These are phyloP conservation scores for Sungouiella thailandica DNA, from an alignment of 805 yeast species.

Conservation along the genomic window DNA sequence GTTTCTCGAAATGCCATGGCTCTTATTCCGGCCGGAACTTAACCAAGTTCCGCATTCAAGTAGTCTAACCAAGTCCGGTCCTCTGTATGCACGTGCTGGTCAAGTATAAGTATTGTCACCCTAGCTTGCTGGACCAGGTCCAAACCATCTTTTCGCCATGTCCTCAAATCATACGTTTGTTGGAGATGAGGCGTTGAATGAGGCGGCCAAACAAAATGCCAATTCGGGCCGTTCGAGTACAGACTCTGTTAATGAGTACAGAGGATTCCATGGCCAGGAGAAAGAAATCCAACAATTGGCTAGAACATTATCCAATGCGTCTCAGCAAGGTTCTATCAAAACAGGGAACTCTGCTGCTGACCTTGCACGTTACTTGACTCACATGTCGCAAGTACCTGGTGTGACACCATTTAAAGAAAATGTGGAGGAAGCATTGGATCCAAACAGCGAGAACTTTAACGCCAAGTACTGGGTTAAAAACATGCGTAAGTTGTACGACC, in stretches of 20 bases:
- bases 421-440: conserved; percentile 39
- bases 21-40: too few relatives aligned
- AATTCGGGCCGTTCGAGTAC: conserved; percentile 2
- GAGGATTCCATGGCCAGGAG: conserved; percentile 33
- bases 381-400: conserved; percentile 34
- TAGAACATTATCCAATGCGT: conserved; percentile 29
- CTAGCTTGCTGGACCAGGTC: too few relatives aligned
- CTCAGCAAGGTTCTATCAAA: conserved; percentile 10
- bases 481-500: conserved; percentile 45
- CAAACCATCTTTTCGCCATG: too few relatives aligned
- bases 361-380: conserved; percentile 36
- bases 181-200: background rate
- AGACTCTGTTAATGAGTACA: conserved; percentile 17
- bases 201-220: background rate
- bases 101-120: too few relatives aligned
- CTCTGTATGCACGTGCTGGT: too few relatives aligned
- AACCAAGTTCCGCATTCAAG: too few relatives aligned
- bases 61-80: too few relatives aligned
- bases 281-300: conserved; percentile 40
- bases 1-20: too few relatives aligned
- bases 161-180: background rate
- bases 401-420: conserved; percentile 10
- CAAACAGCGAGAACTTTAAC: conserved; percentile 52
- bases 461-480: conserved; percentile 67
- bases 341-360: conserved; percentile 19